These are phyloP conservation scores for Rhodotorula sp. DNA, from an alignment of 1,284 basidiomycete genomes.

Conservation along the genomic window DNA sequence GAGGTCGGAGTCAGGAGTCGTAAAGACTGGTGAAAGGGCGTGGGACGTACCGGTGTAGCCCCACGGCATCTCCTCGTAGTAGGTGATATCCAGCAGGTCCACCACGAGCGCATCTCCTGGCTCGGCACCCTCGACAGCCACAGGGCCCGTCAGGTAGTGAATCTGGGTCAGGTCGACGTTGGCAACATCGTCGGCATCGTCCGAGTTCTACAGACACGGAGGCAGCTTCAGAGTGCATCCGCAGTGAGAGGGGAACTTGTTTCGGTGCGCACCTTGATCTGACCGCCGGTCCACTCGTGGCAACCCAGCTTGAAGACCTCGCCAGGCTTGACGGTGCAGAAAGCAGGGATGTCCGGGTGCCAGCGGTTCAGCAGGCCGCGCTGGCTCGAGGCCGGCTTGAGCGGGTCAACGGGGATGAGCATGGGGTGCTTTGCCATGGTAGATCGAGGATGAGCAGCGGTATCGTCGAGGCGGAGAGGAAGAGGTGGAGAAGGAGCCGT, in stretches of 20 bases:
- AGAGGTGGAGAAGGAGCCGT: not conserved
- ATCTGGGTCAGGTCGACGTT: constrained; percentile 64
- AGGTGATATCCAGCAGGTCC: constrained; percentile 71
- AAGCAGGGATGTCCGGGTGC: constrained; percentile 48
- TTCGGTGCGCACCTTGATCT: constrained; percentile 40
- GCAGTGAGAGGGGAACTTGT: not conserved
- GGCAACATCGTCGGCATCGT: constrained; percentile 59
- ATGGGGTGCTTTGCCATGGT: not conserved
- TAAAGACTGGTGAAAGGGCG: constrained; percentile 31
- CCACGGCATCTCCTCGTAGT: constrained; percentile 76
- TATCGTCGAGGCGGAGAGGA: not conserved
- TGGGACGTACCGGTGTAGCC: constrained; percentile 54
- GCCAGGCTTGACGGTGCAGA: constrained; percentile 41
- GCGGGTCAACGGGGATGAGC: constrained; percentile 42
- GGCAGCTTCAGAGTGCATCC: not conserved
- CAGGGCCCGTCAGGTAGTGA: constrained; percentile 72
- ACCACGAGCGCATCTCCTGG: constrained; percentile 74
- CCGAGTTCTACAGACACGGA: constrained; percentile 1
- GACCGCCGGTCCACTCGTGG: constrained; percentile 41
- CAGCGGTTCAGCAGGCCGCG: constrained; percentile 47
- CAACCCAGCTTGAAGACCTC: constrained; percentile 64
- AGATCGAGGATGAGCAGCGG: not conserved
- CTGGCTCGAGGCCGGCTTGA: constrained; percentile 40
- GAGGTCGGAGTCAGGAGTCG: constrained; percentile 22
- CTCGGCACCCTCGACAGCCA: constrained; percentile 69